Conservation (phyloP, 176 grass and related monocot genomes). For the Calamus simplicifolius region DNA sequence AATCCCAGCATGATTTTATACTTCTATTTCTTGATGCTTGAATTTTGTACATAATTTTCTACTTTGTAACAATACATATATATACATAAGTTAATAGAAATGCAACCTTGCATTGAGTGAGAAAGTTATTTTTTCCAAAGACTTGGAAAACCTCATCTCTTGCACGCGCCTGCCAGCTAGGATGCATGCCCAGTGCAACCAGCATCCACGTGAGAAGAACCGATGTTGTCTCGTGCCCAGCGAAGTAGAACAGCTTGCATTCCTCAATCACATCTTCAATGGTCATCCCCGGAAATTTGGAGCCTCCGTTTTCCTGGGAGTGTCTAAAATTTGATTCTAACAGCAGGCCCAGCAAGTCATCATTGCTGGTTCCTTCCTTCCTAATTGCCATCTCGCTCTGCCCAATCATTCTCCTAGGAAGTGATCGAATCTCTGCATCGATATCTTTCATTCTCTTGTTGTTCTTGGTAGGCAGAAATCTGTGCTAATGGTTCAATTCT, state of each 20-base stretch:
- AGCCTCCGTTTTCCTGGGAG: conserved; percentile 6
- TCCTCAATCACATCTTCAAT: conserved; percentile 19
- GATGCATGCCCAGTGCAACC: conserved; percentile 24
- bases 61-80: too few relatives aligned
- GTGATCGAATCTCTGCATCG: conserved; percentile 27
- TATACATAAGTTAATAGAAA: too few relatives aligned
- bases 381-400: conserved; percentile 32
- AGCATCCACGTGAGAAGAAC: conserved; percentile 18
- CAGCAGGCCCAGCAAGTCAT: conserved; percentile 43
- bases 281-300: conserved; percentile 29
- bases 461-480: conserved; percentile 33
- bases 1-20: too few relatives aligned
- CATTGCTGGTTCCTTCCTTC: conserved; percentile 9
- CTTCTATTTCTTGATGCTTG: too few relatives aligned
- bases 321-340: conserved; percentile 42
- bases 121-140: not conserved
- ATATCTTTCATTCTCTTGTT: conserved; percentile 40
- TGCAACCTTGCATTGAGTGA: too few relatives aligned
- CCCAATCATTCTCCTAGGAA: conserved; percentile 30
- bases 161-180: not conserved
- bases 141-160: not conserved
- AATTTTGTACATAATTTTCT: too few relatives aligned
- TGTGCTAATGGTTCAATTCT: too few relatives aligned
- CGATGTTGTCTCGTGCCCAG: conserved; percentile 20
- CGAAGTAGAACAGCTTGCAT: conserved; percentile 19